These are phyloP conservation scores for Jaltomata sinuosa DNA, from an alignment of 257 asterid genomes.

Conservation along the genomic window DNA sequence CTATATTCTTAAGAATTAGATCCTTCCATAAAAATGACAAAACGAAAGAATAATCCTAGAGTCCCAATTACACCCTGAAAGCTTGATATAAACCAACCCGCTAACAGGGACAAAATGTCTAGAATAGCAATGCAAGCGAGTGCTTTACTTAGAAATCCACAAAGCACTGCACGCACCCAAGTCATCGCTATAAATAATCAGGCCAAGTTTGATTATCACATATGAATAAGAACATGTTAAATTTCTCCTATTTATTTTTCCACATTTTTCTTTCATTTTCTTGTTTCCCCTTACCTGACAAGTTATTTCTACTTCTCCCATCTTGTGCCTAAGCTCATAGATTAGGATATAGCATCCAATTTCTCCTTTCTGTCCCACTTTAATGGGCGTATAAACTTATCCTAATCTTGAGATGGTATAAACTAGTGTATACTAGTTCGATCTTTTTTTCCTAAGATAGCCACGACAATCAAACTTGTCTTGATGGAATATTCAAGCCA, in stretches of 20 bases:
- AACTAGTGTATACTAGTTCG: background rate
- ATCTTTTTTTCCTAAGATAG: background rate
- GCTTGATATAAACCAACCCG: background rate
- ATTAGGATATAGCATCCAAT: background rate
- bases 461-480: background rate
- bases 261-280: background rate
- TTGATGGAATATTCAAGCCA: background rate
- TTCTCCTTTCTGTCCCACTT: background rate
- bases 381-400: background rate
- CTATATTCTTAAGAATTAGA: background rate
- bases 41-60: background rate
- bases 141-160: background rate
- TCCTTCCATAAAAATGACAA: background rate
- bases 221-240: background rate
- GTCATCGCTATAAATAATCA: background rate
- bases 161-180: background rate
- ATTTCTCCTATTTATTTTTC: background rate
- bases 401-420: background rate
- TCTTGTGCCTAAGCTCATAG: background rate
- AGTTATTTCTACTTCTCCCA: background rate
- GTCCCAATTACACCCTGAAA: background rate
- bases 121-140: background rate
- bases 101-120: background rate
- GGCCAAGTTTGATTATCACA: background rate
- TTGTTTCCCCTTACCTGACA: background rate